These are phyloP conservation scores for Zea luxurians DNA, from an alignment of 176 grass and related monocot species.

Conservation along the genomic window DNA sequence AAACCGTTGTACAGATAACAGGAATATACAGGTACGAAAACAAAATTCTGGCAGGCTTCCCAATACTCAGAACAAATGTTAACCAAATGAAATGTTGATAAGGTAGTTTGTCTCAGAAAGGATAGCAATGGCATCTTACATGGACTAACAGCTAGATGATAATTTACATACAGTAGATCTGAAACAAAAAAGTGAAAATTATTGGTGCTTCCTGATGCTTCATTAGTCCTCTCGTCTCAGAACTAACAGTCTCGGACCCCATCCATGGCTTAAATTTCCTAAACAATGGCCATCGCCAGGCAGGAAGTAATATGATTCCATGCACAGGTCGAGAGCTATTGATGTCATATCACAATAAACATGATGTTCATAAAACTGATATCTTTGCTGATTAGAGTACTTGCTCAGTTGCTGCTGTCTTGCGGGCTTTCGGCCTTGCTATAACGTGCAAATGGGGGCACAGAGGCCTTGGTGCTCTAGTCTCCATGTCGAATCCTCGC, in stretches of 20 bases:
- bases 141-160: slow-evolving; percentile 4
- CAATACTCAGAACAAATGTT: neutral
- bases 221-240: slow-evolving; percentile 31
- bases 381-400: slow-evolving; percentile 14
- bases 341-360: slow-evolving; percentile 23
- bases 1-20: neutral
- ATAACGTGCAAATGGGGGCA: slow-evolving; percentile 71
- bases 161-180: slow-evolving; percentile 10
- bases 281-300: slow-evolving; percentile 33
- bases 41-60: neutral
- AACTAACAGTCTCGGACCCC: slow-evolving; percentile 29
- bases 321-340: slow-evolving; percentile 36
- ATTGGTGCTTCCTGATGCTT: slow-evolving; percentile 26
- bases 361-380: slow-evolving; percentile 27
- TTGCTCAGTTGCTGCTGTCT: slow-evolving; percentile 30
- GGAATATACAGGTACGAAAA: neutral
- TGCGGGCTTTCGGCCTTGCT: slow-evolving; percentile 48
- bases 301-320: slow-evolving; percentile 38
- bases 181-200: slow-evolving; percentile 14
- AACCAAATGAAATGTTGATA: slow-evolving; percentile 27
- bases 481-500: slow-evolving; percentile 72
- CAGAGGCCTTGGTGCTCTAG: slow-evolving; percentile 74
- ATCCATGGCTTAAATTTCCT: slow-evolving; percentile 38
- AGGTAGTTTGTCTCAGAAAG: slow-evolving; percentile 11
- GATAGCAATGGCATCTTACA: neutral